Evolutionary conservation across 352 stramenopile genomes (phyloP).

Genomic region (Globisporangium spinosum): DNA sequence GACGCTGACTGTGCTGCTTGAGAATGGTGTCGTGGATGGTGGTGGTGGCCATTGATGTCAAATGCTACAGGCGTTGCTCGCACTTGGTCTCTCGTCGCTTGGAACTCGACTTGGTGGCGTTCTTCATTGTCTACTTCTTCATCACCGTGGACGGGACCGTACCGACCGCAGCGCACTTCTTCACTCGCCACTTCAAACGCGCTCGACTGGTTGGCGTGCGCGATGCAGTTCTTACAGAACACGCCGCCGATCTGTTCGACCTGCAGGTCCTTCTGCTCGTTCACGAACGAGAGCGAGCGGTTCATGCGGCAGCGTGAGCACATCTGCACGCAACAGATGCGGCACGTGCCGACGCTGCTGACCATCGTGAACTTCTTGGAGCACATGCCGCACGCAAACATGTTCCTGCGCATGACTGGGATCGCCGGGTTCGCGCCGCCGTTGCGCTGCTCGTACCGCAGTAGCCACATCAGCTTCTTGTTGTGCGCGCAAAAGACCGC

Average conservation of each 20-base stretch:
- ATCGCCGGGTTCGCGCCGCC: slow-evolving; percentile 12
- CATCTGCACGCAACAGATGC: slow-evolving; percentile 27
- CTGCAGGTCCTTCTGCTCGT: slow-evolving; percentile 14
- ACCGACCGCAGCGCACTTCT: slow-evolving; percentile 22
- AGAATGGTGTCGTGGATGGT: slow-evolving; percentile 4
- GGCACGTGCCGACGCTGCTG: slow-evolving; percentile 24
- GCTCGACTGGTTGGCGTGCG: slow-evolving; percentile 20
- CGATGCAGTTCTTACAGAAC: slow-evolving; percentile 35
- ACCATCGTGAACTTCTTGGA: slow-evolving; percentile 23
- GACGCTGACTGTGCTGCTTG: not conserved
- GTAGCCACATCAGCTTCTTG: slow-evolving; percentile 34
- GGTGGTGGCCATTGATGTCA: not conserved
- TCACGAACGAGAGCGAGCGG: slow-evolving; percentile 26
- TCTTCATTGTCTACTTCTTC: not conserved
- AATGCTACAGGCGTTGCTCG: not conserved
- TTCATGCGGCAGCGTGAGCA: slow-evolving; percentile 28
- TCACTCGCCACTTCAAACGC: slow-evolving; percentile 19
- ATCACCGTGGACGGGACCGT: not conserved
- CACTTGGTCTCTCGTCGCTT: not conserved
- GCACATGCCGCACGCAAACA: slow-evolving; percentile 26
- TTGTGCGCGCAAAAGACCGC: slow-evolving; percentile 23
- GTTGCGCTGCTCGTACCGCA: slow-evolving; percentile 14
- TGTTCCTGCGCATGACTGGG: not conserved
- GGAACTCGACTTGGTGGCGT: not conserved
- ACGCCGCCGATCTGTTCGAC: slow-evolving; percentile 20